Conservation (phyloP, 805 yeast species). For the Brettanomyces anomalus region DNA sequence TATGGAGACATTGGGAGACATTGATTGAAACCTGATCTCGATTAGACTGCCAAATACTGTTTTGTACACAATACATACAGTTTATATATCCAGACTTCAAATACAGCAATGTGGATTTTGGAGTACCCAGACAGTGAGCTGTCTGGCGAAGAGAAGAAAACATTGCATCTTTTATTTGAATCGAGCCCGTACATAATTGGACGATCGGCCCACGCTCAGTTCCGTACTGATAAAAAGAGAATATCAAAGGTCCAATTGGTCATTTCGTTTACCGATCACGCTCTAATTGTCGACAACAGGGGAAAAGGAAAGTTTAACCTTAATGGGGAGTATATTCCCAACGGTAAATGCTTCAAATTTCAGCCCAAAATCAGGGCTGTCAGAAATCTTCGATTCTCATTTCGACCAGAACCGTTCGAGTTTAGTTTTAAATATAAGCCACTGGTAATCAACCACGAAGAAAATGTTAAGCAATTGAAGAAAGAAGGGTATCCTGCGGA, state of each 20-base stretch:
- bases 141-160: background rate
- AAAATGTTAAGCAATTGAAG: background rate
- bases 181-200: background rate
- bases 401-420: background rate
- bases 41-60: too few species aligned
- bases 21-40: too few species aligned
- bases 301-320: constrained; percentile 4
- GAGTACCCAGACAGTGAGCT: constrained; percentile 2
- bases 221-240: constrained; percentile 1
- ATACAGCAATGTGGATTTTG: constrained; percentile 5
- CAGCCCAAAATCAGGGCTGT: background rate
- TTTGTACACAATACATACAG: too few species aligned
- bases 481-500: background rate
- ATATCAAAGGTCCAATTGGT: constrained; percentile 3
- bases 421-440: background rate
- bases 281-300: background rate
- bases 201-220: background rate
- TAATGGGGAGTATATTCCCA: constrained; percentile 1
- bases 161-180: constrained; percentile 1
- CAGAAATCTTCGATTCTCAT: constrained; percentile 1
- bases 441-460: constrained; percentile 1
- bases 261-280: background rate
- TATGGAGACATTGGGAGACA: too few species aligned
- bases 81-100: too few species aligned
- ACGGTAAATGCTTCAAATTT: constrained; percentile 1